Percentiles rank a stretch among this genome's conserved stretches.
phyloP scores from a whole-genome alignment of 192 early-diverging fungal species.

The Rhizophagus clarus region DNA sequence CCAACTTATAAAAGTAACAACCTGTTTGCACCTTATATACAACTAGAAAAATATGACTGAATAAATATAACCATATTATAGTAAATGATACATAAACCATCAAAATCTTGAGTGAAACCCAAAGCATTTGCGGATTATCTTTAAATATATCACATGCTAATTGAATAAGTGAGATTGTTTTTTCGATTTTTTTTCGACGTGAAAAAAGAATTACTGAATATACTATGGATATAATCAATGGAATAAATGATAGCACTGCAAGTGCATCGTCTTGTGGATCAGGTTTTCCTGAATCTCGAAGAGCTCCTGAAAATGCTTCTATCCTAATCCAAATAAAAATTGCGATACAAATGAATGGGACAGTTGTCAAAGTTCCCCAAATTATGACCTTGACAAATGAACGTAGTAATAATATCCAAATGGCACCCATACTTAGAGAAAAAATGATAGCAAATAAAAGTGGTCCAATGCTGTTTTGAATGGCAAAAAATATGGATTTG shows the following conservation, averaged over 20 bases:
- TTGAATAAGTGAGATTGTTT: slow-evolving; percentile 46
- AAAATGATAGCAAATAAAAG: slow-evolving; percentile 40
- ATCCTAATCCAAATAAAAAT: slow-evolving; percentile 58
- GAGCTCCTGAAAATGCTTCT: slow-evolving; percentile 47
- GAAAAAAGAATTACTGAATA: slow-evolving; percentile 44
- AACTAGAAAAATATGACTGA: slow-evolving; percentile 65
- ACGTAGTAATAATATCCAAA: slow-evolving; percentile 44
- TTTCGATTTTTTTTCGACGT: slow-evolving; percentile 45
- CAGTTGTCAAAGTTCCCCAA: slow-evolving; percentile 50
- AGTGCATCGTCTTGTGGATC: slow-evolving; percentile 48
- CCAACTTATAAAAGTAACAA: not conserved
- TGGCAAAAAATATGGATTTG: slow-evolving; percentile 13
- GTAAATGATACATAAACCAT: slow-evolving; percentile 62
- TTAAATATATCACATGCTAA: slow-evolving; percentile 72
- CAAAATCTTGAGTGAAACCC: slow-evolving; percentile 61
- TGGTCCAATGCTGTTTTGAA: slow-evolving; percentile 30
- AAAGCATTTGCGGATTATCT: slow-evolving; percentile 69
- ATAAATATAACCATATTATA: slow-evolving; percentile 65
- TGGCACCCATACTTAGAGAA: slow-evolving; percentile 30
- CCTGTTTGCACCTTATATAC: slow-evolving; percentile 39
- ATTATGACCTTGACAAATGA: slow-evolving; percentile 50
- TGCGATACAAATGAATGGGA: slow-evolving; percentile 43
- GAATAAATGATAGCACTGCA: slow-evolving; percentile 53
- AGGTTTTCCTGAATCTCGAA: slow-evolving; percentile 35
- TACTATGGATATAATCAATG: slow-evolving; percentile 43